Evolutionary conservation across 2,329 filamentous ascomycete genomes (phyloP).

Genomic region (Penicillium sp.): DNA sequence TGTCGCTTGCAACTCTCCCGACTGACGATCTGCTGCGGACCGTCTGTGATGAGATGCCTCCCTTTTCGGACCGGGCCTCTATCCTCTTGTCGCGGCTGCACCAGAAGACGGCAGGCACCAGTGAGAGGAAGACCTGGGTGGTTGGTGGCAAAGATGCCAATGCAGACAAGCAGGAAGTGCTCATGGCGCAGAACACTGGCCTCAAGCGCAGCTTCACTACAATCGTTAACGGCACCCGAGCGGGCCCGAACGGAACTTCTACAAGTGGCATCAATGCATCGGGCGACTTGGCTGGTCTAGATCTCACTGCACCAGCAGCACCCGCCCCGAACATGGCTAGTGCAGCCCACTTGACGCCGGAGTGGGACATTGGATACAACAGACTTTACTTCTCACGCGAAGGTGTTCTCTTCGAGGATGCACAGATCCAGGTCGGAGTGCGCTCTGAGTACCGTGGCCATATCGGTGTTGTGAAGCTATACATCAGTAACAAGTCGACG

Average conservation of each 20-base stretch:
- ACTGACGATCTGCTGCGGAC: slow-evolving; percentile 89
- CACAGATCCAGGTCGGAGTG: slow-evolving; percentile 85
- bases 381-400: slow-evolving; percentile 73
- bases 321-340: slow-evolving; percentile 79
- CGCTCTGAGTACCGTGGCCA: slow-evolving; percentile 94
- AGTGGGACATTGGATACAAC: slow-evolving; percentile 89
- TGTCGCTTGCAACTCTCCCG: slow-evolving; percentile 76
- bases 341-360: slow-evolving; percentile 85
- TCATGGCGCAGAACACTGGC: slow-evolving; percentile 72
- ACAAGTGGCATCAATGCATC: slow-evolving; percentile 43
- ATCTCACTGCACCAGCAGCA: slow-evolving; percentile 63
- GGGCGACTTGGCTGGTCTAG: slow-evolving; percentile 74
- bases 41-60: slow-evolving; percentile 97
- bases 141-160: slow-evolving; percentile 97
- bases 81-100: slow-evolving; percentile 87
- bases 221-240: slow-evolving; percentile 43
- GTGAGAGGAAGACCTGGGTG: slow-evolving; percentile 94
- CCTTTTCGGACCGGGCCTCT: slow-evolving; percentile 90
- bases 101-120: slow-evolving; percentile 87
- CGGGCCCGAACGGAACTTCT: slow-evolving; percentile 33
- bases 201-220: slow-evolving; percentile 79
- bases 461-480: slow-evolving; percentile 89
- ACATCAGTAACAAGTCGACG: slow-evolving; percentile 91
- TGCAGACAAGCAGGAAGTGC: slow-evolving; percentile 70
- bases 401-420: slow-evolving; percentile 90